Conservation (phyloP, 768 basidiomycete species). For the Clathrus columnatus region DNA sequence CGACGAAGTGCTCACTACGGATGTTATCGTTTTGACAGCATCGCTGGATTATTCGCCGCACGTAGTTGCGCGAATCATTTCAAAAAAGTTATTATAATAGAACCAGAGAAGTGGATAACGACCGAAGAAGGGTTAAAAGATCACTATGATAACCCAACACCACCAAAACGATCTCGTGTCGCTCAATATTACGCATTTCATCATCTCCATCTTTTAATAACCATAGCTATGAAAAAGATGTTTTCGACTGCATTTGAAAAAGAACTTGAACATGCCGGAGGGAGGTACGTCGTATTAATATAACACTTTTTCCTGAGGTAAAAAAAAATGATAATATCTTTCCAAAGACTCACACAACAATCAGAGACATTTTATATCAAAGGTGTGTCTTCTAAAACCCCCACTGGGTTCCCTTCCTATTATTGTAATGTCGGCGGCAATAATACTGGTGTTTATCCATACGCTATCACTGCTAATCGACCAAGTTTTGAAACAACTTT, state of each 20-base stretch:
- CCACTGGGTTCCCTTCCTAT: background rate
- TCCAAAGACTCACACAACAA: background rate
- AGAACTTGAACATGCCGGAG: slow-evolving; percentile 9
- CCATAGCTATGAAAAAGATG: slow-evolving; percentile 10
- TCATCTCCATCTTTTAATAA: slow-evolving; percentile 7
- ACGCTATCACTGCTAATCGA: slow-evolving; percentile 9
- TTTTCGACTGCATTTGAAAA: slow-evolving; percentile 17
- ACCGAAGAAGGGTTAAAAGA: background rate
- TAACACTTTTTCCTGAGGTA: background rate
- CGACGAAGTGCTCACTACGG: no score
- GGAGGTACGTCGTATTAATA: slow-evolving; percentile 12
- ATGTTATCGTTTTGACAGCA: background rate
- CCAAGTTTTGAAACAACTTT: slow-evolving; percentile 16
- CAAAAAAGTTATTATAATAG: slow-evolving; percentile 13
- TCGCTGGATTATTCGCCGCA: slow-evolving; percentile 14
- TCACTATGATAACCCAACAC: background rate
- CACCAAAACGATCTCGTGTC: slow-evolving; percentile 13
- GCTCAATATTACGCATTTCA: slow-evolving; percentile 12
- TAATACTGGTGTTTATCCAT: slow-evolving; percentile 3
- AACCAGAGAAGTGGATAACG: slow-evolving; percentile 9
- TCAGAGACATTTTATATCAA: background rate
- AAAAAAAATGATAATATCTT: background rate
- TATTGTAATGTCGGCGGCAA: background rate
- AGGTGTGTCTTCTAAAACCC: background rate
- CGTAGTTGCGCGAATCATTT: slow-evolving; percentile 14